phyloP scores from a whole-genome alignment of 1,284 basidiomycete genomes.

The Ustilago crameri region DNA sequence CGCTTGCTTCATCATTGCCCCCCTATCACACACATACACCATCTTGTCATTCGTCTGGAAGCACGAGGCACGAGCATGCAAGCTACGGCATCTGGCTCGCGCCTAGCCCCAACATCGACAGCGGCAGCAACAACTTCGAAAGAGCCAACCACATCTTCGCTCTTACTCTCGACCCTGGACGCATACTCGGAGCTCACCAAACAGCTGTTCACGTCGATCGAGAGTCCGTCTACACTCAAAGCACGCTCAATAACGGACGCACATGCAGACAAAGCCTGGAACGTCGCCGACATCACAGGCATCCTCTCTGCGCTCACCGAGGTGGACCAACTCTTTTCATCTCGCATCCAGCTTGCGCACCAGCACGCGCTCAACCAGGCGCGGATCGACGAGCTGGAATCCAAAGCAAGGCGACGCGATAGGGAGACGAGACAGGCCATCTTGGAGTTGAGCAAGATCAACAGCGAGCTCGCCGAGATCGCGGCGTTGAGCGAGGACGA shows the following conservation, averaged over 20 bases:
- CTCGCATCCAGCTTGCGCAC: constrained; percentile 29
- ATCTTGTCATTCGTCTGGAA: neutral
- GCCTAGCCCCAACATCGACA: neutral
- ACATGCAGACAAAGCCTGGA: constrained; percentile 23
- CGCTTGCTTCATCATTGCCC: neutral
- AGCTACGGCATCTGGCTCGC: neutral
- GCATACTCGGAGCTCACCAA: constrained; percentile 46
- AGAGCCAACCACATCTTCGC: constrained; percentile 25
- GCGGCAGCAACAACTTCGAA: constrained; percentile 5
- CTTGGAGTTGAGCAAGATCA: constrained; percentile 35
- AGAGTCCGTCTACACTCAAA: constrained; percentile 21
- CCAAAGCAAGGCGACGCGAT: constrained; percentile 32
- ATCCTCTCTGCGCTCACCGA: constrained; percentile 25
- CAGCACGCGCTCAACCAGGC: constrained; percentile 49
- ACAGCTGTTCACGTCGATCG: constrained; percentile 40
- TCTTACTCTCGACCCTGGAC: constrained; percentile 35
- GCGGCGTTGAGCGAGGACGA: constrained; percentile 31
- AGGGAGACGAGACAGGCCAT: constrained; percentile 39
- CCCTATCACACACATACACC: neutral
- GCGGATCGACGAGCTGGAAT: constrained; percentile 26
- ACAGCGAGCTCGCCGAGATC: constrained; percentile 45
- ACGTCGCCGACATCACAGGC: constrained; percentile 5
- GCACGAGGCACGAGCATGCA: neutral
- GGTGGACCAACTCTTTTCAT: constrained; percentile 30
- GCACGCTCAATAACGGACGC: constrained; percentile 17